Percentiles rank a stretch among this genome's conserved stretches.
phyloP scores from a whole-genome alignment of 108 stramenopile species.

The Epithemia pelagica region DNA sequence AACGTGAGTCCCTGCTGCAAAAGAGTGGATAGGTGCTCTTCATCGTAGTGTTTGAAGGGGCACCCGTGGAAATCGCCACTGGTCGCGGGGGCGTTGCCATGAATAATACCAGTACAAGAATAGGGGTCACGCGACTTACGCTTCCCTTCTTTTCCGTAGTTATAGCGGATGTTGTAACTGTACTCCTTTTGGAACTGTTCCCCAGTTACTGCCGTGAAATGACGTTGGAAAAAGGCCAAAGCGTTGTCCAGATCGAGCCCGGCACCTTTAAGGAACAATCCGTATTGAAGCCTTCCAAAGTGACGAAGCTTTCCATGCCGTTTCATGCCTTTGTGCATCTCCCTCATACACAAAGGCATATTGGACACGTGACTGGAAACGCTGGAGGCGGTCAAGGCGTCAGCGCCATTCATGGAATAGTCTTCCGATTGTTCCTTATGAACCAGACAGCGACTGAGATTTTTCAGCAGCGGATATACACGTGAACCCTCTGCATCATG shows the following conservation, averaged over 20 bases:
- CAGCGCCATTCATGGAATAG: constrained; percentile 16
- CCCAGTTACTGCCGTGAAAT: constrained; percentile 73
- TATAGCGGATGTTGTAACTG: constrained; percentile 93
- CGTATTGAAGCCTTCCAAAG: constrained; percentile 93
- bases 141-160: constrained; percentile 98
- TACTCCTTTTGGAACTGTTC: constrained; percentile 93
- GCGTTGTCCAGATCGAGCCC: constrained; percentile 92
- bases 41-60: constrained; percentile 90
- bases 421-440: constrained; percentile 2
- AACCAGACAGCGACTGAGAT: constrained; percentile 14
- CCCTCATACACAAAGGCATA: constrained; percentile 96
- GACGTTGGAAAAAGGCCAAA: constrained; percentile 83
- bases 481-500: constrained; percentile 40
- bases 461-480: constrained; percentile 62
- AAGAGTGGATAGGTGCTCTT: constrained; percentile 53
- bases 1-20: constrained; percentile 49
- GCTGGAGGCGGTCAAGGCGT: constrained; percentile 50
- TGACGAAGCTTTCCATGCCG: constrained; percentile 91
- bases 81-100: constrained; percentile 61
- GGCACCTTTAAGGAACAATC: constrained; percentile 95
- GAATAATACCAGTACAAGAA: constrained; percentile 89
- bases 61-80: constrained; percentile 96
- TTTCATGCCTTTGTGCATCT: constrained; percentile 76
- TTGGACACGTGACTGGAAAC: constrained; percentile 53
- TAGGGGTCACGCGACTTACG: constrained; percentile 85